Base-by-base conservation (phyloP, 176 grass and related monocot genomes). In the Zoysia pacifica region DNA sequence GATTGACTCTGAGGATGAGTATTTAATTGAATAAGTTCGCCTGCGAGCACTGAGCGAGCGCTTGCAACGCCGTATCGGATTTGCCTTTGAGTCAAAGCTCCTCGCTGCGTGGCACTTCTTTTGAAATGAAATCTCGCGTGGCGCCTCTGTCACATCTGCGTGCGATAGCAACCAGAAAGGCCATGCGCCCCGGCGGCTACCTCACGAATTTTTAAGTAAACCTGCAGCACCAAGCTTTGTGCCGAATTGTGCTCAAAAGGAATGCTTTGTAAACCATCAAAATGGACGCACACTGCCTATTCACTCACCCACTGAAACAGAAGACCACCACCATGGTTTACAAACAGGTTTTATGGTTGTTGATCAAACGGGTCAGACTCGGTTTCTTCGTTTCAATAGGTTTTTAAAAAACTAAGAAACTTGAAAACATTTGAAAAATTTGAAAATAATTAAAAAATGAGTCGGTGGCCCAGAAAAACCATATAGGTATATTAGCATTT, bases 11-110 rank as follows among this genome's bases (percentile, higher is more conserved):
- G 11, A 3, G 14, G 4, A 2, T 13, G 11, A 14, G 50, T 3
- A 28, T 28, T 28, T 48, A 13, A 52, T 12, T 52, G 50, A 52
- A 52, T 52, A 52, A 4, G 50, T 3, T 14, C 50, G 14, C 14
- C 50, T 11, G 50, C 50, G 11, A 52, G 3, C 11, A 52, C 11
- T 16, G 28, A 28, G 28, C 28, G 56, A 70, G 55, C 9, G 18
- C 43, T 11, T 75, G 54, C n/a, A 61, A 20, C 18, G 54, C 42
- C 13, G 43, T 47, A 28, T 4, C 18, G 28, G 28, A 28, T 28
- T 28, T 62, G 56, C 7, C 73, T 76, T 76, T 76, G 42, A 43
- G 42, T 76, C 56, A 76, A 76, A 76, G 73, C 58, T 60, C 73
- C 73, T 46, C 73, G 60, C 55, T 63, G 74, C 43, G 37, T 48